These are phyloP conservation scores for Selenicereus undatus DNA, from an alignment of 148 eudicot genomes.

Conservation along the genomic window DNA sequence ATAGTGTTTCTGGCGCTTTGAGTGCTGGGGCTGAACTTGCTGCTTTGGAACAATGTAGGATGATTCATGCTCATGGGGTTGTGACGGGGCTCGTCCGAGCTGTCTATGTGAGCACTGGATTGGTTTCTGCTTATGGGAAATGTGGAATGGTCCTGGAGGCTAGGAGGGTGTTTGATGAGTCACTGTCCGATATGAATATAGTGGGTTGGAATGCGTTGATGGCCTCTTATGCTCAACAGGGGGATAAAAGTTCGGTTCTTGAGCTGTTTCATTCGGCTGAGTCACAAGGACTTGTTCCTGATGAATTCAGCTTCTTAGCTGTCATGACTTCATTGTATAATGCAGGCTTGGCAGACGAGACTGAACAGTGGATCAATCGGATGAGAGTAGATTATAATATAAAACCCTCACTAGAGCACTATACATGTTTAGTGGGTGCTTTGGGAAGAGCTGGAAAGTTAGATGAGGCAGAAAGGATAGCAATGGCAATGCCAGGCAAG, in stretches of 20 bases:
- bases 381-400: conserved; percentile 40
- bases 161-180: conserved; percentile 46
- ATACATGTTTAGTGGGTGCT: conserved; percentile 61
- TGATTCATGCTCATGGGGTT: conserved; percentile 52
- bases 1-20: conserved; percentile 58
- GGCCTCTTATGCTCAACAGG: conserved; percentile 67
- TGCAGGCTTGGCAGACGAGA: conserved; percentile 44
- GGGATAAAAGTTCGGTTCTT: conserved; percentile 37
- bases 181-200: conserved; percentile 30
- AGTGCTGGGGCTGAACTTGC: conserved; percentile 47
- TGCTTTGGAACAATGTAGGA: conserved; percentile 59
- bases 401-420: conserved; percentile 51
- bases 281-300: conserved; percentile 35
- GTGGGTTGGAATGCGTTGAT: conserved; percentile 71
- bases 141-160: conserved; percentile 62
- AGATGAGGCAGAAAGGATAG: conserved; percentile 54
- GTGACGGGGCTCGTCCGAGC: conserved; percentile 36
- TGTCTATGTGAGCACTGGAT: conserved; percentile 48
- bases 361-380: conserved; percentile 37
- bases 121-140: conserved; percentile 66
- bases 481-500: conserved; percentile 50
- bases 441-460: conserved; percentile 60
- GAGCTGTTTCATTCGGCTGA: conserved; percentile 44
- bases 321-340: conserved; percentile 48
- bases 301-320: conserved; percentile 57